Evolutionary conservation across 768 basidiomycete genomes (phyloP), one percentile per base, ranked within the genome.

Genomic region (Mycena olivaceomarginata): DNA sequence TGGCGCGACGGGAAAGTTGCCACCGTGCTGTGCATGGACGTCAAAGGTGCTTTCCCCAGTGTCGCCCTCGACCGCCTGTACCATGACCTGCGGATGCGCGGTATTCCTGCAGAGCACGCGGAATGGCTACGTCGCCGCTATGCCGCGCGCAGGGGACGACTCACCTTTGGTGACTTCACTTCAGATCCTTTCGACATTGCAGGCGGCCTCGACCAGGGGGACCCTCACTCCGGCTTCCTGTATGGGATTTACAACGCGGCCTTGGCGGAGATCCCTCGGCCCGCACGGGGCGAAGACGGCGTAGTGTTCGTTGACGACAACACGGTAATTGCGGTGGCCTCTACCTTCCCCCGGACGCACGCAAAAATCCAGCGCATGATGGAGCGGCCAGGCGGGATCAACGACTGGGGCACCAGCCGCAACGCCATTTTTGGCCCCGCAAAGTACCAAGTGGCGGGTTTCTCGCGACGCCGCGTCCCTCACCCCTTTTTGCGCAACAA

Each of bases 1-100:
- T 90, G 88, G 89, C 53, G 84, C 0, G 63, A 70, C 5, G 67
- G 77, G 0, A 83, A 87, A 20, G 89, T 89, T 0, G 86, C 79
- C 0, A 84, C 83, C 0, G 80, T 83, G 0, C 4, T 31, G 4
- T 31, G 3, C 4, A 31, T 31, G 31, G 31, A 31, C 4, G 31
- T 31, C 31, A 31, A 31, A 3, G 31, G 31, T 31, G 31, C 31
- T 31, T 31, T 31, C 31, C 3, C 31, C 31, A 31, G 31, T 31
- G 31, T 31, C 31, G 3, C 31, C 31, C 31, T 31, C 2, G 31
- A 31, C 31, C 31, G 31, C 31, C 31, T 31, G 31, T 31, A 31
- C 31, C 31, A 31, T 31, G 31, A 31, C 31, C 31, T 31, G 31
- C 31, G 31, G 3, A 31, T 31, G 31, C 31, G 31, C 3, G 31